phyloP scores from a whole-genome alignment of 768 basidiomycete genomes.

The Favolaschia claudopus region DNA sequence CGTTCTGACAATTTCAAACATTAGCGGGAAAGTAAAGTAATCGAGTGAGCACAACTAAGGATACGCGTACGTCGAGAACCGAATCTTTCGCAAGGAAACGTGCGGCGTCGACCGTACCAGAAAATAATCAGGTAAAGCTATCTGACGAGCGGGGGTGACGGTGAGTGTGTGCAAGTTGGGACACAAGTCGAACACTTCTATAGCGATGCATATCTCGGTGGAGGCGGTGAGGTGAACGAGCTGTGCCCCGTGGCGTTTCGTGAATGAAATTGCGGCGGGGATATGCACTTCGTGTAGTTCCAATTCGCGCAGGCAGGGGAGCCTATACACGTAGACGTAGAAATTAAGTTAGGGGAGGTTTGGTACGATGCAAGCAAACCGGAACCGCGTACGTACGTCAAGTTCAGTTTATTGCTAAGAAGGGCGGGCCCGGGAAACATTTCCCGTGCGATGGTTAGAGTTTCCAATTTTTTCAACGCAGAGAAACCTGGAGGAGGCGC shows the following conservation, averaged over 20 bases:
- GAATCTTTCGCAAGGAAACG: too few species aligned
- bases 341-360: neutral
- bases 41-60: neutral
- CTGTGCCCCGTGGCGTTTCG: neutral
- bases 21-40: too few species aligned
- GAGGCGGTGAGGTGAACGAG: neutral
- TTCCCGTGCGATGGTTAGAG: too few species aligned
- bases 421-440: too few species aligned
- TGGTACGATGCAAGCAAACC: too few species aligned
- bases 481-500: neutral
- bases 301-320: neutral
- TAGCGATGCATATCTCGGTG: neutral
- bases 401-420: too few species aligned
- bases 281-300: neutral
- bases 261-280: neutral
- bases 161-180: neutral
- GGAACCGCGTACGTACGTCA: too few species aligned
- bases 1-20: neutral
- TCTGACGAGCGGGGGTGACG: too few species aligned
- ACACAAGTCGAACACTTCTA: neutral
- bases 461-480: neutral
- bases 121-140: neutral
- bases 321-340: neutral
- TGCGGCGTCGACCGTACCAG: neutral
- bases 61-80: too few species aligned